A percentile compares a stretch with the other conserved stretches of the same genome.
phyloP scores from a whole-genome alignment of 2,329 filamentous ascomycete genomes.

The Talaromyces rugulosus region DNA sequence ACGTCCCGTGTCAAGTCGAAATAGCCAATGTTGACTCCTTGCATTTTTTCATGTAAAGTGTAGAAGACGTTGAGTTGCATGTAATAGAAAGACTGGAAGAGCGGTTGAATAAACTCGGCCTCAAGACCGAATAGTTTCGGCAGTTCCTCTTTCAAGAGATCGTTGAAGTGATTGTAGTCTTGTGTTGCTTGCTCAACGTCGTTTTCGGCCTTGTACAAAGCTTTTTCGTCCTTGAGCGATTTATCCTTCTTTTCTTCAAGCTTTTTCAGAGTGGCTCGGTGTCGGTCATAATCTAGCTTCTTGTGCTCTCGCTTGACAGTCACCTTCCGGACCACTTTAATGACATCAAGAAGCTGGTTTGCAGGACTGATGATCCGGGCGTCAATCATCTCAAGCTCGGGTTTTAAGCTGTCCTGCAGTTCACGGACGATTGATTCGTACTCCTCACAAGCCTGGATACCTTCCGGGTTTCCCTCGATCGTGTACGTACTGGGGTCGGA shows the following conservation, averaged over 20 bases:
- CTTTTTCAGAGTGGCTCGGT: conserved; percentile 80
- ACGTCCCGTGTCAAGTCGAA: conserved; percentile 90
- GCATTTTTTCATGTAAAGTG: conserved; percentile 97
- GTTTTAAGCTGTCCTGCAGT: conserved; percentile 78
- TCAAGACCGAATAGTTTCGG: conserved; percentile 88
- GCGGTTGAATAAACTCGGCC: conserved; percentile 87
- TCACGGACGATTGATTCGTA: conserved; percentile 90
- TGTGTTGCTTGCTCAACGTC: conserved; percentile 88
- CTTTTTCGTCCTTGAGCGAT: conserved; percentile 93
- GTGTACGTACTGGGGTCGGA: conserved; percentile 85
- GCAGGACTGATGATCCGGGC: conserved; percentile 84
- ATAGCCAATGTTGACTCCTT: conserved; percentile 93
- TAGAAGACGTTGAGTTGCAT: conserved; percentile 99
- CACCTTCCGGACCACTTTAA: conserved; percentile 91
- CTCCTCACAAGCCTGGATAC: conserved; percentile 92
- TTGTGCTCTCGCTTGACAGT: conserved; percentile 92
- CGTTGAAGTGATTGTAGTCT: conserved; percentile 98
- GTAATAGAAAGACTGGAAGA: conserved; percentile 99
- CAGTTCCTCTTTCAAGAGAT: conserved; percentile 90
- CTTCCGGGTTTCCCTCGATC: conserved; percentile 82
- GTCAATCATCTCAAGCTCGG: conserved; percentile 98
- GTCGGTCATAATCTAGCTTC: conserved; percentile 91
- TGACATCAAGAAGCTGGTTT: conserved; percentile 86
- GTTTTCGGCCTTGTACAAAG: conserved; percentile 89
- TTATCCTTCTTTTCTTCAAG: conserved; percentile 97